Evolutionary conservation across 441 rosid genomes (phyloP), one percentile per base, ranked within the genome.

Genomic region (Biscutella laevigata): DNA sequence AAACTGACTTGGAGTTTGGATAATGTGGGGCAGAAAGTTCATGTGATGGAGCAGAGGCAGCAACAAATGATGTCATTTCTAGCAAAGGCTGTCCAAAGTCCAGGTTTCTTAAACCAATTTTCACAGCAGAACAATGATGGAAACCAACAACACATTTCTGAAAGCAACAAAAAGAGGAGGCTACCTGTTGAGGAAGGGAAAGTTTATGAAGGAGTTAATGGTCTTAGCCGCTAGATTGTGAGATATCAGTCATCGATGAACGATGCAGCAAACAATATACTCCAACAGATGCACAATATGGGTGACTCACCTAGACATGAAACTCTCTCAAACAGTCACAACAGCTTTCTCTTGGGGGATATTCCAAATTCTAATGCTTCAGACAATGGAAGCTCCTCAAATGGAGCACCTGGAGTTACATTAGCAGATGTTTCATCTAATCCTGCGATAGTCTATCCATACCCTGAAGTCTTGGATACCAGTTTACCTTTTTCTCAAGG

Each of bases 41-140:
- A 75, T 51, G 74, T 75, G 47, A 79, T 76, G 78, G 85, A 79
- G 69, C 78, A 71, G 69, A 74, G 80, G 28, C 89, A 82, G 71
- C 89, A 82, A 56, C 89, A 82, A 21, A 82, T 82, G 77, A 70
- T 82, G 86, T 74, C 81, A 1, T 82, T 82, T 53, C 77, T 82
- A 11, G 86, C 79, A 6, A 79, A 75, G 71, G 89, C 83, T 33
- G 69, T 82, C 38, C 73, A 70, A 27, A 75, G 67, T 68, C 82
- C 83, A 2, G 67, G 74, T 50, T 77, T 79, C 73, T 25, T 82
- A 41, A 70, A 36, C 69, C 81, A 77, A 64, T 60, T 82, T 13
- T 53, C 80, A 22, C 88, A 71, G 66, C 68, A 68, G 64, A 95
- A 73, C 68, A 92, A 77, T 66, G 76, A 76, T 2, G 71, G 25